These are phyloP conservation scores for Eucalyptus globulus DNA, from an alignment of 345 rosid genomes.

Conservation along the genomic window DNA sequence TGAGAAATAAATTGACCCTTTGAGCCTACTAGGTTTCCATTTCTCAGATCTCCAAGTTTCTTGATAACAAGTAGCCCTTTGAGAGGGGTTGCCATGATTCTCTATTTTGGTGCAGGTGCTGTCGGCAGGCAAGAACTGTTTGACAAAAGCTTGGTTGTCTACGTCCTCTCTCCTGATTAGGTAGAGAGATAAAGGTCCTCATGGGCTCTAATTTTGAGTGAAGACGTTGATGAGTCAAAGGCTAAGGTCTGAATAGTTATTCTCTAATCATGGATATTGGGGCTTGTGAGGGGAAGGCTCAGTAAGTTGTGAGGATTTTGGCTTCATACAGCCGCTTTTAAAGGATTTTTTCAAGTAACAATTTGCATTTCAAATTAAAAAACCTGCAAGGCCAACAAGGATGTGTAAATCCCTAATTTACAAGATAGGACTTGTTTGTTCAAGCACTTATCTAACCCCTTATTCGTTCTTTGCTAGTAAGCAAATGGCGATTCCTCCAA, in stretches of 20 bases:
- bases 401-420: not conserved
- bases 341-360: not conserved
- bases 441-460: not conserved
- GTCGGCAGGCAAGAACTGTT: slow-evolving; percentile 17
- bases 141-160: slow-evolving; percentile 15
- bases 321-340: slow-evolving; percentile 30
- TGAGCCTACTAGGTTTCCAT: not conserved
- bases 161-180: slow-evolving; percentile 7
- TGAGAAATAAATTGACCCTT: slow-evolving; percentile 1
- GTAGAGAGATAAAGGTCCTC: slow-evolving; percentile 8
- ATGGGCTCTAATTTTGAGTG: slow-evolving; percentile 57
- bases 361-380: not conserved
- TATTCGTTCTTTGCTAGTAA: not conserved
- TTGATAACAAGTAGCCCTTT: slow-evolving; percentile 2
- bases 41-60: not conserved
- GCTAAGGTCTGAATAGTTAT: slow-evolving; percentile 9
- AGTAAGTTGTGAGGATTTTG: not conserved
- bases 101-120: slow-evolving; percentile 19
- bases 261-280: slow-evolving; percentile 16
- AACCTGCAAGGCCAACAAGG: not conserved
- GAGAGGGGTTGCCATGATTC: slow-evolving; percentile 19
- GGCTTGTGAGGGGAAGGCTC: slow-evolving; percentile 1
- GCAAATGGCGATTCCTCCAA: not conserved
- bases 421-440: not conserved
- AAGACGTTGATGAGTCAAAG: slow-evolving; percentile 70